These are phyloP conservation scores for Malus sieversii DNA, from an alignment of 306 rosid genomes.

Conservation along the genomic window DNA sequence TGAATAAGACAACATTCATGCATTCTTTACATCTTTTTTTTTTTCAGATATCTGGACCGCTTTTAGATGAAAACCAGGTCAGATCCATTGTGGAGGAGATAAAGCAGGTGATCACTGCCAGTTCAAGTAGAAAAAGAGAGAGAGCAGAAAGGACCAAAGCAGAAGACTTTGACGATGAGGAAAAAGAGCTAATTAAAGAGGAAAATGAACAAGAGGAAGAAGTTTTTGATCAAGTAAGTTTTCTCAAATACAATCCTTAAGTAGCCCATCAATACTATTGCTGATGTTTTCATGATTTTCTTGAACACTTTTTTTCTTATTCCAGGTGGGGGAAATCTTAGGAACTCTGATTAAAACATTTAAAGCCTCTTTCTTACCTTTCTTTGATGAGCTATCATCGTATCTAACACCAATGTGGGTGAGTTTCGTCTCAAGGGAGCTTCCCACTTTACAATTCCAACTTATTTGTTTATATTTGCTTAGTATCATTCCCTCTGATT, in stretches of 20 bases:
- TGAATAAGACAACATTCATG: neutral
- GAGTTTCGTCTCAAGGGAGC: constrained; percentile 30
- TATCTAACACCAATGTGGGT: constrained; percentile 99
- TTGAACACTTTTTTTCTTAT: constrained; percentile 7
- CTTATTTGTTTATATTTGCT: neutral
- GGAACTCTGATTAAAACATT: constrained; percentile 97
- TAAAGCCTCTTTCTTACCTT: constrained; percentile 88
- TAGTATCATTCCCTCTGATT: neutral
- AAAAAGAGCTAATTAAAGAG: constrained; percentile 80
- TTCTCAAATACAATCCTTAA: neutral
- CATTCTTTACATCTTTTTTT: neutral
- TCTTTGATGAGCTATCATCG: constrained; percentile 84
- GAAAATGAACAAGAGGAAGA: constrained; percentile 99
- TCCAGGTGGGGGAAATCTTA: constrained; percentile 93
- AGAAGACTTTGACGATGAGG: constrained; percentile 97
- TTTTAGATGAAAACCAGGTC: constrained; percentile 88
- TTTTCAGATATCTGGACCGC: constrained; percentile 70
- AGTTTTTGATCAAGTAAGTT: constrained; percentile 95
- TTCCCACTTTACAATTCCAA: neutral
- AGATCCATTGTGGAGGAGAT: constrained; percentile 78
- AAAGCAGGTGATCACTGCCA: constrained; percentile 88
- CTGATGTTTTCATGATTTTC: constrained; percentile 5
- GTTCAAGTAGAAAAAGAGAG: constrained; percentile 85
- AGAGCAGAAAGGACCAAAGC: constrained; percentile 84
- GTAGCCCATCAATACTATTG: neutral